Base-by-base conservation (phyloP, 805 yeast species). In the Schwanniomyces polymorphus region DNA sequence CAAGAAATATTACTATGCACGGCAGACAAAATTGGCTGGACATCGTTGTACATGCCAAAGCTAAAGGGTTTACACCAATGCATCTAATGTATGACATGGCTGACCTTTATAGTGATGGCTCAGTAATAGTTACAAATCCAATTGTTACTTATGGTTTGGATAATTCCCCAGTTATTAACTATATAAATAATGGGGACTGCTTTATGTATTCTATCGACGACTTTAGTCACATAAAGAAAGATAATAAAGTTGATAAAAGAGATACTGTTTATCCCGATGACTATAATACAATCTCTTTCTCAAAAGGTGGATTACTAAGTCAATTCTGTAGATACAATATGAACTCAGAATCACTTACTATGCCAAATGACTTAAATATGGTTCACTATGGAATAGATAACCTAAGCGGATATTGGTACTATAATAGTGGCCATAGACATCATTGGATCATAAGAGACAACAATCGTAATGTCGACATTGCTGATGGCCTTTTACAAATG, bases 401-500 rank as follows among this genome's bases (percentile, higher is more conserved):
- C 14, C 16, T 21, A 21, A 21, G 26, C 18, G 39, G 27, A 11
- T 18, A 37, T 37, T 37, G 27, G 27, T 37, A 37, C 11, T 37
- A 37, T 37, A 37, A 37, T 23, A 21, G 27, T n/a, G 27, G 39
- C 6, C 27, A 37, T 21, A 37, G 27, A 23, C 39, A 18, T 21
- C 38, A 34, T 23, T 37, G 27, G 39, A 37, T 37, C 4, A 23
- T 37, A 8, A 37, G 27, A 37, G 39, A 23, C 11, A 37, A 37
- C 5, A 37, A 37, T 37, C 27, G 12, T 29, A 21, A 23, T 23
- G 27, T 21, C 8, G 27, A 21, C 16, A 9, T 18, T 8, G 14
- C 39, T 21, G 39, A 37, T 18, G 39, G 39, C 7, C 27, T 37
- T 10, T 34, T 37, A 37, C 39, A 37, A 21, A 37, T 37, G 27